phyloP scores from a whole-genome alignment of 2,329 filamentous ascomycete species.

The Penicillium brasilianum region DNA sequence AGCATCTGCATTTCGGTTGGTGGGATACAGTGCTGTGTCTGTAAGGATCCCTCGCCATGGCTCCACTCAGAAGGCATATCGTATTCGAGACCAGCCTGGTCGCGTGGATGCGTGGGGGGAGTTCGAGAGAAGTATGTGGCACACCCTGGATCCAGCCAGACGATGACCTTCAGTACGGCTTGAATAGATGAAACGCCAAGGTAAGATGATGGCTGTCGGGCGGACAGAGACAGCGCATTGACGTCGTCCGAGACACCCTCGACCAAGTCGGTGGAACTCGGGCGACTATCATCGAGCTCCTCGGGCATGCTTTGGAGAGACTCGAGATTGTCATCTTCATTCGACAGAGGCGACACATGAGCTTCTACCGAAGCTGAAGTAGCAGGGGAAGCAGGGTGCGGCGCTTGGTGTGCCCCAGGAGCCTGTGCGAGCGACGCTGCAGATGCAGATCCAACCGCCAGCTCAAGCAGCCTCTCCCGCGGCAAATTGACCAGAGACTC shows the following conservation, averaged over 20 bases:
- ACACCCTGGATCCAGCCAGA: constrained; percentile 58
- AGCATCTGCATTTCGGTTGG: constrained; percentile 70
- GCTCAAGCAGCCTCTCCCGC: constrained; percentile 63
- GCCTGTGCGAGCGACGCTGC: constrained; percentile 18
- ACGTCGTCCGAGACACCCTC: constrained; percentile 72
- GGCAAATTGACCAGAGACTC: constrained; percentile 58
- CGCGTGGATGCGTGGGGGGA: constrained; percentile 30
- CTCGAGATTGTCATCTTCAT: constrained; percentile 61
- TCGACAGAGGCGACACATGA: constrained; percentile 46
- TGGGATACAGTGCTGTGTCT: constrained; percentile 59
- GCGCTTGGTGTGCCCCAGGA: constrained; percentile 28
- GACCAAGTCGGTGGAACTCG: constrained; percentile 60
- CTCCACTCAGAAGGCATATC: constrained; percentile 32
- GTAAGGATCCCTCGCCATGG: constrained; percentile 47
- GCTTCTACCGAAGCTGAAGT: constrained; percentile 54
- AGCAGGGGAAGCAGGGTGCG: constrained; percentile 49
- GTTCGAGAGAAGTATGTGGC: constrained; percentile 54
- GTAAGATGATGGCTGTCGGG: constrained; percentile 68
- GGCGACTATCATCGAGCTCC: constrained; percentile 53
- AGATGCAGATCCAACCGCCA: constrained; percentile 47
- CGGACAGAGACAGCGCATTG: constrained; percentile 67
- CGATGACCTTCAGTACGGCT: constrained; percentile 73
- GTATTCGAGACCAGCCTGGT: constrained; percentile 25
- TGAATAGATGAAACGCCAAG: constrained; percentile 77
- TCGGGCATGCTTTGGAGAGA: constrained; percentile 75